Evolutionary conservation across 257 asterid species (phyloP).

Genomic region (Solanum chmielewskii): DNA sequence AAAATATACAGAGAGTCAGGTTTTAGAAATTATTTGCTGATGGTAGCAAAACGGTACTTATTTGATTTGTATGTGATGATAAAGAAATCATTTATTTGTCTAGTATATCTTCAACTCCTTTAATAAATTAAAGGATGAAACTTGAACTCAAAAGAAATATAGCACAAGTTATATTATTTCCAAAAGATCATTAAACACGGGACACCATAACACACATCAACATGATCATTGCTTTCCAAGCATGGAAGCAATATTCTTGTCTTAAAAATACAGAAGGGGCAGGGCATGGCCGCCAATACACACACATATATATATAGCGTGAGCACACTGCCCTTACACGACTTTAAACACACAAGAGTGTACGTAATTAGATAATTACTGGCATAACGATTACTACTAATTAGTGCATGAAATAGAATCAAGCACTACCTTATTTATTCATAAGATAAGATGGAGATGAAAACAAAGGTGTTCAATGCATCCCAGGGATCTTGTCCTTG

Average conservation of each 20-base stretch:
- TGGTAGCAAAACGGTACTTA: background rate
- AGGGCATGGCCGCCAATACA: background rate
- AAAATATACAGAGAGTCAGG: background rate
- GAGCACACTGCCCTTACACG: background rate
- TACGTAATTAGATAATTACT: background rate
- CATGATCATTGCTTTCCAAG: background rate
- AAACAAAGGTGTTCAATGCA: background rate
- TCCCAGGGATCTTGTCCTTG: constrained; percentile 72
- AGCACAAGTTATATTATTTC: no score
- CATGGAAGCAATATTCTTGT: background rate
- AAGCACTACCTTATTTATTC: background rate
- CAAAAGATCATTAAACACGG: background rate
- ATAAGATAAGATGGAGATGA: background rate
- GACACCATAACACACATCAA: background rate
- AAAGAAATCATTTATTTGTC: background rate
- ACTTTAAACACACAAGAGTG: background rate
- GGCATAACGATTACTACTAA: background rate
- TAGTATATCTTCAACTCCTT: background rate
- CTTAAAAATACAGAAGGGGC: background rate
- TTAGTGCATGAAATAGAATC: background rate
- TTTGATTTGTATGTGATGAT: background rate
- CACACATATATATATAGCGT: background rate
- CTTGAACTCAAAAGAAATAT: background rate
- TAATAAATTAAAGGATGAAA: background rate
- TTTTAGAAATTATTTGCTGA: background rate